These are phyloP conservation scores for Pseudogymnoascus sp. DNA, from an alignment of 2,329 filamentous ascomycete species.

Conservation along the genomic window DNA sequence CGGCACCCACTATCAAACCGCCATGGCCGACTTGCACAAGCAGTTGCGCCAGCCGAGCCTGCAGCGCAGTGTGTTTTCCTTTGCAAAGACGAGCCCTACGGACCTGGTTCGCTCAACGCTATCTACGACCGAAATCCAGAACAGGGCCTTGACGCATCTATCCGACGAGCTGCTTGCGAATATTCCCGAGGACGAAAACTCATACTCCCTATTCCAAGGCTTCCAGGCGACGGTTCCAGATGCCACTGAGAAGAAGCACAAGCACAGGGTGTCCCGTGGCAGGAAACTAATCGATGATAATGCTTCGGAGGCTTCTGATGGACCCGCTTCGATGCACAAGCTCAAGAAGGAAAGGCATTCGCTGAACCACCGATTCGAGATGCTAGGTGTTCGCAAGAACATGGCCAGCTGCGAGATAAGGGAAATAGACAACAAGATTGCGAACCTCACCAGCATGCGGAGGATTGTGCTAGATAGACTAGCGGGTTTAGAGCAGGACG, in stretches of 20 bases:
- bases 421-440: slow-evolving; percentile 94
- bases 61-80: slow-evolving; percentile 84
- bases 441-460: slow-evolving; percentile 87
- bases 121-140: slow-evolving; percentile 86
- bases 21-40: slow-evolving; percentile 82
- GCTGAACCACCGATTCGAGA: slow-evolving; percentile 78
- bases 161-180: slow-evolving; percentile 84
- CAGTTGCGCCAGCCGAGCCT: slow-evolving; percentile 76
- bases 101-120: slow-evolving; percentile 89
- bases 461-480: slow-evolving; percentile 83
- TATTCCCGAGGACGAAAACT: slow-evolving; percentile 77
- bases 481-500: slow-evolving; percentile 81
- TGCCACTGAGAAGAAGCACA: slow-evolving; percentile 59
- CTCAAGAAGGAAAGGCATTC: slow-evolving; percentile 72
- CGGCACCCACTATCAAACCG: slow-evolving; percentile 68
- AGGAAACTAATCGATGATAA: slow-evolving; percentile 67
- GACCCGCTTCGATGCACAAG: slow-evolving; percentile 59
- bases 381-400: slow-evolving; percentile 87
- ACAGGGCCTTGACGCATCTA: slow-evolving; percentile 79
- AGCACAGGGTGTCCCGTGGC: slow-evolving; percentile 62
- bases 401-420: slow-evolving; percentile 95
- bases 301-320: slow-evolving; percentile 41
- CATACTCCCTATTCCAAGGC: slow-evolving; percentile 91
- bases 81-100: slow-evolving; percentile 84
- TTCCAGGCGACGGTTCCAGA: slow-evolving; percentile 85